These are phyloP conservation scores for Sphaerulina vaccinii DNA, from an alignment of 2,329 filamentous ascomycete genomes.

Conservation along the genomic window DNA sequence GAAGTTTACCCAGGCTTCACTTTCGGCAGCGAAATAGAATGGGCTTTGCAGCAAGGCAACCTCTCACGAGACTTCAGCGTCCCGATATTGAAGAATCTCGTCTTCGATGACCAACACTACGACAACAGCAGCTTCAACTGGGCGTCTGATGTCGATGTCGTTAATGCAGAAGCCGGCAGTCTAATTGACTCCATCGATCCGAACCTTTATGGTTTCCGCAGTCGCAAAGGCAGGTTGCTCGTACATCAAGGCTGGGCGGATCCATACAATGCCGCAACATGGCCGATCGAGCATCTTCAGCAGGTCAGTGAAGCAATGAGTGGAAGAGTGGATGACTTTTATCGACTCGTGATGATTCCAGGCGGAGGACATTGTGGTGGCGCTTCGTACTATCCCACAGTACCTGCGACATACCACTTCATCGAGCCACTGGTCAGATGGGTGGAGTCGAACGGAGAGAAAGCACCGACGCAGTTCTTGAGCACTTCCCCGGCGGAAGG, in stretches of 20 bases:
- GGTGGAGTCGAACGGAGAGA: slow-evolving; percentile 35
- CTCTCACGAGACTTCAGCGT: slow-evolving; percentile 40
- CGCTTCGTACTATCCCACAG: slow-evolving; percentile 35
- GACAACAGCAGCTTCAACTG: slow-evolving; percentile 41
- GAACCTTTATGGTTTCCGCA: slow-evolving; percentile 35
- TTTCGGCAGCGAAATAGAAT: slow-evolving; percentile 42
- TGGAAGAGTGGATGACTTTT: slow-evolving; percentile 36
- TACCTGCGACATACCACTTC: slow-evolving; percentile 38
- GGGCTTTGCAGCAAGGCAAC: slow-evolving; percentile 39
- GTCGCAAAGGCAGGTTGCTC: slow-evolving; percentile 40
- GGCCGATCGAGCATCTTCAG: slow-evolving; percentile 40
- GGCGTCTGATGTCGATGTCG: slow-evolving; percentile 37
- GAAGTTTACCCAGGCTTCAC: slow-evolving; percentile 44
- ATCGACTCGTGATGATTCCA: slow-evolving; percentile 42
- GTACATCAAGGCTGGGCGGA: slow-evolving; percentile 44
- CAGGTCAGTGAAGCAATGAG: slow-evolving; percentile 31
- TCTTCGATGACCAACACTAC: slow-evolving; percentile 41
- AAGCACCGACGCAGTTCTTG: slow-evolving; percentile 33
- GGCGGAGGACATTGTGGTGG: slow-evolving; percentile 43
- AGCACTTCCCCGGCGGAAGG: slow-evolving; percentile 36
- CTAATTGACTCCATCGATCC: slow-evolving; percentile 42
- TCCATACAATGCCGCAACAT: slow-evolving; percentile 38
- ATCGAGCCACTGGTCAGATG: slow-evolving; percentile 37
- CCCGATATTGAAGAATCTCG: slow-evolving; percentile 45
- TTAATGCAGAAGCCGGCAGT: slow-evolving; percentile 37